phyloP scores from a whole-genome alignment of 2,329 filamentous ascomycete species.

The Claviceps spartinae region DNA sequence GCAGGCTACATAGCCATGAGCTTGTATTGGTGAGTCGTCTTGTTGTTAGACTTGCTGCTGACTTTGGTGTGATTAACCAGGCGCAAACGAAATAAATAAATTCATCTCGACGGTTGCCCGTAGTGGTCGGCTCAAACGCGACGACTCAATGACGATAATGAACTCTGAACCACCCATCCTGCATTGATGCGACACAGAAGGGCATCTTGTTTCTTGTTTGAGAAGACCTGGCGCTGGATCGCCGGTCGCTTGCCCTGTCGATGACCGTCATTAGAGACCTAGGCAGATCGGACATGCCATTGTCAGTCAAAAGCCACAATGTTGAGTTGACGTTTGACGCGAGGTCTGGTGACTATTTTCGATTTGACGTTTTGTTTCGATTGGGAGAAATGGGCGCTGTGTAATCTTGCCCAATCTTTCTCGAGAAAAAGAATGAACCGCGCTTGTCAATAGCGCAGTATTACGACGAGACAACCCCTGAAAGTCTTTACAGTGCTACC shows the following conservation, averaged over 20 bases:
- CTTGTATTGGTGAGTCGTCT: too few relatives aligned
- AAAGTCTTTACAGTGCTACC: not conserved
- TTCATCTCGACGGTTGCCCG: not conserved
- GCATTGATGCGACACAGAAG: not conserved
- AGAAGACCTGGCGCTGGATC: not conserved
- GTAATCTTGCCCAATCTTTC: not conserved
- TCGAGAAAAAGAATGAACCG: not conserved
- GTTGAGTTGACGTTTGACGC: not conserved
- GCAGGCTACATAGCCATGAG: not conserved
- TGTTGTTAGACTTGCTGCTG: not conserved
- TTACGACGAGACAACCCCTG: not conserved
- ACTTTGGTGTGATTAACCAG: not conserved
- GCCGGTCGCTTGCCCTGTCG: not conserved
- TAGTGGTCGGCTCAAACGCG: not conserved
- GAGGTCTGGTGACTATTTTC: too few relatives aligned
- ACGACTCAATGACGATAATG: not conserved
- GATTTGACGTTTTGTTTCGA: too few relatives aligned
- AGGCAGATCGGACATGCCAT: too few relatives aligned
- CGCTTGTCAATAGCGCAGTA: not conserved
- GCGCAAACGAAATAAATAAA: slow-evolving; percentile 6
- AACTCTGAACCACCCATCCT: too few relatives aligned
- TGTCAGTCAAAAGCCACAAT: not conserved
- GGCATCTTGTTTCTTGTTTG: not conserved
- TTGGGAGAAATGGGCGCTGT: not conserved
- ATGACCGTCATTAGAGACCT: not conserved